Evolutionary conservation across 2,329 filamentous ascomycete species (phyloP).

Genomic region (Nothophoma quercina): DNA sequence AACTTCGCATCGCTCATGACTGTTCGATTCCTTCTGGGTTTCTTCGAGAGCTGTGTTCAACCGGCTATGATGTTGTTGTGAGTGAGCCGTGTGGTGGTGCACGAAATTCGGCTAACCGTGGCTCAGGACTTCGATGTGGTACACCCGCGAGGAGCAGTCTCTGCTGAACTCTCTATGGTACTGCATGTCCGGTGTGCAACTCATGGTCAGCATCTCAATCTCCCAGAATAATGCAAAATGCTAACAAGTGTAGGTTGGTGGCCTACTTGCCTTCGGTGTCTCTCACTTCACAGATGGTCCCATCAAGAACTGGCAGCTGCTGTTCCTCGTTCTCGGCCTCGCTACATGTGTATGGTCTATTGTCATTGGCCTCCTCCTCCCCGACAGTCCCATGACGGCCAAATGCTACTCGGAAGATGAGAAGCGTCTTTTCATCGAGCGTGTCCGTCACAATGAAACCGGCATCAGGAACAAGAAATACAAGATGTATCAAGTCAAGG

Average conservation of each 20-base stretch:
- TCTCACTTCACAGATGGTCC: not conserved
- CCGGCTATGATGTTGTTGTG: not conserved
- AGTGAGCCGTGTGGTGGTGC: too few relatives aligned
- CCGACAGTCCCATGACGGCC: not conserved
- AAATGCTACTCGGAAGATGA: not conserved
- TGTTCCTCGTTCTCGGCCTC: not conserved
- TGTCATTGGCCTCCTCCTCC: not conserved
- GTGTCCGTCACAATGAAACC: not conserved
- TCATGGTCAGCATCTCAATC: not conserved
- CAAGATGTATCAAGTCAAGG: not conserved
- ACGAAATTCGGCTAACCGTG: too few relatives aligned
- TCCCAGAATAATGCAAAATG: not conserved
- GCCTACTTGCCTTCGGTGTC: not conserved
- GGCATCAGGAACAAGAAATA: not conserved
- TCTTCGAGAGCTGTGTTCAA: not conserved
- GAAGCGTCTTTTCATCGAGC: not conserved
- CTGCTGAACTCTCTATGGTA: not conserved
- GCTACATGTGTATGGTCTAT: not conserved
- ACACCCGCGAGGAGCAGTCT: not conserved
- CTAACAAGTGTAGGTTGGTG: not conserved
- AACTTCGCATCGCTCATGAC: not conserved
- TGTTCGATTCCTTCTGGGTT: not conserved
- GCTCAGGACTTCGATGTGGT: conserved; percentile 4
- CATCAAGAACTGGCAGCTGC: not conserved
- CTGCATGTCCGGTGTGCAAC: not conserved